A percentile compares a stretch with the other conserved stretches of the same genome.
phyloP scores from a whole-genome alignment of 2,329 filamentous ascomycete species.

The Alternaria gaisen region DNA sequence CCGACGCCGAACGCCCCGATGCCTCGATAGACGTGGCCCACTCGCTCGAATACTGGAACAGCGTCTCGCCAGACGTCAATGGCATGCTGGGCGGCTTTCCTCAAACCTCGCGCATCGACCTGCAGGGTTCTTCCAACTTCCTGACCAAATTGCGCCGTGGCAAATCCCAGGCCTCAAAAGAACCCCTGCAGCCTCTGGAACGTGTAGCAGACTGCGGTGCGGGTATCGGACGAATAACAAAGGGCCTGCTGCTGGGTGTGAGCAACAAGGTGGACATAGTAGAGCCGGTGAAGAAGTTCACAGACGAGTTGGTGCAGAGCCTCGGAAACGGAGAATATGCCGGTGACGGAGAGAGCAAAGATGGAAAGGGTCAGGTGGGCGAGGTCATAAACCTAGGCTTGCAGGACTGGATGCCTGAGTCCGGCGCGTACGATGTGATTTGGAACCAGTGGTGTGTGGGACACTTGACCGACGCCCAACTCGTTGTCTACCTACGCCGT shows the following conservation, averaged over 20 bases:
- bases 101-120: constrained; percentile 73
- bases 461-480: constrained; percentile 77
- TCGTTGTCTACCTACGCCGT: constrained; percentile 71
- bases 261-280: constrained; percentile 81
- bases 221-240: constrained; percentile 83
- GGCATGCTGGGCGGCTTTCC: constrained; percentile 84
- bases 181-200: constrained; percentile 41
- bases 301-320: constrained; percentile 61
- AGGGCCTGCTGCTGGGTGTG: constrained; percentile 75
- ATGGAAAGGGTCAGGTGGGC: constrained; percentile 61
- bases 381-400: constrained; percentile 76
- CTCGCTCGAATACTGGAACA: constrained; percentile 62
- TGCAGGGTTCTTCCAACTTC: constrained; percentile 75
- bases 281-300: constrained; percentile 86
- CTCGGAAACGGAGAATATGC: constrained; percentile 32
- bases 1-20: constrained; percentile 46
- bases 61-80: constrained; percentile 64
- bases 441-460: constrained; percentile 94
- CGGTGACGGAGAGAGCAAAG: constrained; percentile 29
- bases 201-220: constrained; percentile 69
- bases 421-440: constrained; percentile 74
- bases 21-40: constrained; percentile 56
- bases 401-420: constrained; percentile 70
- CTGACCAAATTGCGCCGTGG: constrained; percentile 67
- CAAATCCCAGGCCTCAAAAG: constrained; percentile 34